Conservation (phyloP, 208 protist genomes). For the Vickermania spadyakhi region DNA sequence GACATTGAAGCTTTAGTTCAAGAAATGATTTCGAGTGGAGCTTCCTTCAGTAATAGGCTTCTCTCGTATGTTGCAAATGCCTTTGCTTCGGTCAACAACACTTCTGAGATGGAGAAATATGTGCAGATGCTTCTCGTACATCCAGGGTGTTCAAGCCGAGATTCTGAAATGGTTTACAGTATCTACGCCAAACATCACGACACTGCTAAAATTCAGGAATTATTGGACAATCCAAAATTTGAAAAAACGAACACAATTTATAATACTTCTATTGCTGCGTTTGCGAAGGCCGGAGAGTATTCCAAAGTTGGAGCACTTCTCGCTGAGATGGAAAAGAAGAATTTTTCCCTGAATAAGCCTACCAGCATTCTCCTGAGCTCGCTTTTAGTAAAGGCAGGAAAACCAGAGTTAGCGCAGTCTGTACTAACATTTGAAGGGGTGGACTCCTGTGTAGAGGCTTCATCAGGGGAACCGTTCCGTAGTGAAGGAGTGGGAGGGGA, state of each 20-base stretch:
- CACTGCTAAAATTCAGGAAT: constrained; percentile 70
- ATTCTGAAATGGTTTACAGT: constrained; percentile 77
- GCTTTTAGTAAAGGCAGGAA: constrained; percentile 83
- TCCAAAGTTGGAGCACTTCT: constrained; percentile 71
- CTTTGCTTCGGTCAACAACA: constrained; percentile 63
- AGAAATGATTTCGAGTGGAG: constrained; percentile 56
- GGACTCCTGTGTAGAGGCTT: not conserved
- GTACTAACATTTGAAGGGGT: constrained; percentile 48
- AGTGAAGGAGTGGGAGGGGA: no score
- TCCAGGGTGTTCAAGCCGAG: constrained; percentile 56
- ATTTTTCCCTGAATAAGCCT: constrained; percentile 55
- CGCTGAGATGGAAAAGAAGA: constrained; percentile 67
- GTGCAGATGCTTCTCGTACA: constrained; percentile 58
- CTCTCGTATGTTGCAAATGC: constrained; percentile 61
- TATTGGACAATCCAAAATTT: constrained; percentile 59
- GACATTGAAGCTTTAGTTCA: constrained; percentile 67
- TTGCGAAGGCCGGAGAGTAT: constrained; percentile 81
- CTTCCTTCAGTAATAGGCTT: constrained; percentile 63
- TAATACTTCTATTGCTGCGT: constrained; percentile 78
- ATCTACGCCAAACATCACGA: constrained; percentile 79
- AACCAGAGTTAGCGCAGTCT: constrained; percentile 75
- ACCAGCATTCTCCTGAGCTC: constrained; percentile 84
- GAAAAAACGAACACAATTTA: constrained; percentile 69
- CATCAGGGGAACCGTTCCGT: no score
- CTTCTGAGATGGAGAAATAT: constrained; percentile 72